Evolutionary conservation across 768 basidiomycete genomes (phyloP).

Genomic region (Arthromyces matolae): DNA sequence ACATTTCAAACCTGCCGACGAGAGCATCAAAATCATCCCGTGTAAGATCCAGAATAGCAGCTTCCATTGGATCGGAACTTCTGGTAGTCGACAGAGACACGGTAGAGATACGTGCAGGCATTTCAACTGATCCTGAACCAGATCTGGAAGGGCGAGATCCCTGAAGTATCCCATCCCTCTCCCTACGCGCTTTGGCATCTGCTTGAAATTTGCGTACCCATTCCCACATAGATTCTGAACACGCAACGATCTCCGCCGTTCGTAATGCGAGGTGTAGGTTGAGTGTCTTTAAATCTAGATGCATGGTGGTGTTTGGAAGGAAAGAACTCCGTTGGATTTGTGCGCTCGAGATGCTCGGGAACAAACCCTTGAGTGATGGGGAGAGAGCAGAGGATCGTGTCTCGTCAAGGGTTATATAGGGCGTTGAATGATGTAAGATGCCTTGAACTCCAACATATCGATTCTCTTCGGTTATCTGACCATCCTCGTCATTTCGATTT

Average conservation of each 20-base stretch:
- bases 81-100: slow-evolving; percentile 8
- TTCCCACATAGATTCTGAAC: slow-evolving; percentile 79
- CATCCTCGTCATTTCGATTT: slow-evolving; percentile 16
- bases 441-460: slow-evolving; percentile 33
- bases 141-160: slow-evolving; percentile 5
- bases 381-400: slow-evolving; percentile 39
- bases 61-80: slow-evolving; percentile 26
- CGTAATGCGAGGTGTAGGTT: slow-evolving; percentile 63
- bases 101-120: slow-evolving; percentile 9
- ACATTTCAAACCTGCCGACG: slow-evolving; percentile 59
- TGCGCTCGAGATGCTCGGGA: slow-evolving; percentile 15
- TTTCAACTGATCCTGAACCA: slow-evolving; percentile 14
- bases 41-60: slow-evolving; percentile 45
- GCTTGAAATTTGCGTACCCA: slow-evolving; percentile 56
- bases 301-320: slow-evolving; percentile 51
- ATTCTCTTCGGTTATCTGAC: slow-evolving; percentile 21
- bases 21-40: slow-evolving; percentile 61
- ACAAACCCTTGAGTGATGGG: slow-evolving; percentile 32
- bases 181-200: slow-evolving; percentile 6
- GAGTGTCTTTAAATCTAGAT: slow-evolving; percentile 54
- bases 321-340: slow-evolving; percentile 25
- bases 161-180: background rate
- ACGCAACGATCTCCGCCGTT: slow-evolving; percentile 62
- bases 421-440: slow-evolving; percentile 36
- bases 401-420: slow-evolving; percentile 46